Evolutionary conservation across 2,329 filamentous ascomycete species (phyloP).

Genomic region (Aspergillus fijiensis): DNA sequence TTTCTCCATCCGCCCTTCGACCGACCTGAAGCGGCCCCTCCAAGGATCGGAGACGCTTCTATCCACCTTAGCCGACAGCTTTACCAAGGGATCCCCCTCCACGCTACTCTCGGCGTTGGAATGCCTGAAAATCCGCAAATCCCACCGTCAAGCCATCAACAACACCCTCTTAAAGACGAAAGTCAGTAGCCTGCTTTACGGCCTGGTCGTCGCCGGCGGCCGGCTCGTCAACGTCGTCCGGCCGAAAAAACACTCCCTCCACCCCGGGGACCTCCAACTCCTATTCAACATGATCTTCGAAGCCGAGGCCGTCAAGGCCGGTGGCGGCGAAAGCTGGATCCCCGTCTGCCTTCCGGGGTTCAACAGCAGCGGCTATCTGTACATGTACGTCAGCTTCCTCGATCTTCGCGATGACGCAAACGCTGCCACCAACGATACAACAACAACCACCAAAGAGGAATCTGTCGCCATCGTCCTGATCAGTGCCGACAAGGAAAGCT

Average conservation of each 20-base stretch:
- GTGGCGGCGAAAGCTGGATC: conserved; percentile 96
- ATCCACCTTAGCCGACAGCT: conserved; percentile 89
- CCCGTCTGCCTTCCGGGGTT: conserved; percentile 94
- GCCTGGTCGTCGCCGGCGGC: conserved; percentile 87
- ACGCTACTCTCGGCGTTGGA: conserved; percentile 86
- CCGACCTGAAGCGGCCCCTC: conserved; percentile 83
- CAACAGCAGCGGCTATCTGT: conserved; percentile 93
- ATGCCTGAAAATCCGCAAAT: conserved; percentile 87
- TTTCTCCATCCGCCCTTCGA: conserved; percentile 88
- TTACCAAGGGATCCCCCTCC: conserved; percentile 88
- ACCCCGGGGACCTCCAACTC: conserved; percentile 90
- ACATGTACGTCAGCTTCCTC: conserved; percentile 99
- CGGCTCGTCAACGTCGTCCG: conserved; percentile 91
- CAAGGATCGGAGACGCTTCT: conserved; percentile 89
- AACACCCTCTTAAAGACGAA: conserved; percentile 78
- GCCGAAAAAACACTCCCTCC: conserved; percentile 90
- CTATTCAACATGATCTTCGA: conserved; percentile 99
- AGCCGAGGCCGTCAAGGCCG: conserved; percentile 85
- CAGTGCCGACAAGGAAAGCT: conserved; percentile 87
- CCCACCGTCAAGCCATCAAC: conserved; percentile 82
- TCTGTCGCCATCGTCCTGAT: conserved; percentile 88
- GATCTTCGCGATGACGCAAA: conserved; percentile 57
- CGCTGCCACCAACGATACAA: conserved; percentile 40
- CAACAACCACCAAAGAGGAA: conserved; percentile 56
- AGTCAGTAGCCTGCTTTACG: conserved; percentile 79